Percentiles rank a stretch among this genome's conserved stretches.
These are phyloP conservation scores for Gyromitra esculenta DNA, from an alignment of 2,329 filamentous ascomycete genomes.

Conservation along the genomic window DNA sequence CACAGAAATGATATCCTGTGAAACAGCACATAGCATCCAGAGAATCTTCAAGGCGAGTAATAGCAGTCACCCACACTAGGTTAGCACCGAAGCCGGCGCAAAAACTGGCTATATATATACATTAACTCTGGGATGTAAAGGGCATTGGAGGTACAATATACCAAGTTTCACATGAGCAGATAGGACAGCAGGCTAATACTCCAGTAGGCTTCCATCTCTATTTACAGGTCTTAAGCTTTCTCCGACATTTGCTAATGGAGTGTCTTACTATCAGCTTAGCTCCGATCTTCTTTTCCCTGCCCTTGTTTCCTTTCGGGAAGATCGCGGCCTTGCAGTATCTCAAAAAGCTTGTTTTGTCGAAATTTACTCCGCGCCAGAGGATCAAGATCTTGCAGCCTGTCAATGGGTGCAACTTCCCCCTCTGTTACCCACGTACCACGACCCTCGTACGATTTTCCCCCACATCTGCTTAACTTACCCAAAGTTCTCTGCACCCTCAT, in stretches of 20 bases:
- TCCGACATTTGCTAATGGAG: not conserved
- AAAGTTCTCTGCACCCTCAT: not conserved
- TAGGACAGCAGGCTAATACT: not conserved
- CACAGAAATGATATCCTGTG: too few species aligned
- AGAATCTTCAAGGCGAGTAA: too few species aligned
- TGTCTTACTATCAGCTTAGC: not conserved
- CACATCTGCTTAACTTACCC: constrained; percentile 10
- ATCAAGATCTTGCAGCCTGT: not conserved
- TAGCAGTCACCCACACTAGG: not conserved
- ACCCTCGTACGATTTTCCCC: not conserved
- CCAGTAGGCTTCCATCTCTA: not conserved
- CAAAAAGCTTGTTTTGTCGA: constrained; percentile 3
- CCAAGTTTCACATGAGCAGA: not conserved
- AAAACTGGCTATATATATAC: not conserved
- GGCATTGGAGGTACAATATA: not conserved
- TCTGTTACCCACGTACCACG: not conserved
- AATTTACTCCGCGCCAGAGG: not conserved
- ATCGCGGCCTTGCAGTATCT: not conserved
- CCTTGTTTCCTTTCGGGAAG: not conserved
- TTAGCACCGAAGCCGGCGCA: not conserved
- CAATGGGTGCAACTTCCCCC: not conserved
- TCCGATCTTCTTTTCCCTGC: not conserved
- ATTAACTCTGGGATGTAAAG: not conserved
- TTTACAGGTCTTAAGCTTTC: not conserved
- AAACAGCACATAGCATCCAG: too few species aligned